Base-by-base conservation (phyloP, 805 yeast species). In the Metschnikowia baotianmanensis region DNA sequence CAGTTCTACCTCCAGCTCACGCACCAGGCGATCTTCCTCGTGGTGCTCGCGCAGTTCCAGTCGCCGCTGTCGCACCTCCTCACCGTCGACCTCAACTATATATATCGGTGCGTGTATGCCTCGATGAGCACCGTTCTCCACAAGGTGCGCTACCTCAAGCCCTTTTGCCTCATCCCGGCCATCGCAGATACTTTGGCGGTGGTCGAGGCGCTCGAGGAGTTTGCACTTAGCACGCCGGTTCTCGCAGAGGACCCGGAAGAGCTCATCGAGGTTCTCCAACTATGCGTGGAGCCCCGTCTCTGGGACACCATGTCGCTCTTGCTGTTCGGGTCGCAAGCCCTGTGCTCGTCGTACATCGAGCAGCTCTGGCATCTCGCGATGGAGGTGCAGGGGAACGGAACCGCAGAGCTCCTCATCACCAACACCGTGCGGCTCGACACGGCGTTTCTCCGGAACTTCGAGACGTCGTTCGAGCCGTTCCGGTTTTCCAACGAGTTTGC, bases 311-410 rank as follows among this genome's bases (percentile, higher is more conserved):
- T 48, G 27, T 23, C 40, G 9, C 21, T 29, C 31, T 28, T 35
- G 22, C 43, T 46, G 42, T 49, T 49, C 36, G 53, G 53, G 12
- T 33, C 40, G 12, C 27, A 11, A 32, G 34, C 20, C 9, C 38
- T 36, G 15, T 35, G 41, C 22, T 30, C n/a, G 7, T 41, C 36
- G 18, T 45, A 49, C 30, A 24, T 45, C 15, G 30, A 22, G 25
- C 49, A 38, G 37, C 28, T 49, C 17, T 49, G 53, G 53, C 43
- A 36, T n/a, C 32, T 49, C 12, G 50, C 46, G 2, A 24, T 35
- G 35, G 42, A 38, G 15, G 35, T 42, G 4, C 42, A 27, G 21
- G 21, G 27, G 17, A 34, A 29, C 33, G 39, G 45, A 9, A 35
- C 40, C 19, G 39, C 20, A 17, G 43, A 40, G 24, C 23, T 49